Conservation (phyloP, 768 basidiomycete genomes). For the Lactarius indigo region DNA sequence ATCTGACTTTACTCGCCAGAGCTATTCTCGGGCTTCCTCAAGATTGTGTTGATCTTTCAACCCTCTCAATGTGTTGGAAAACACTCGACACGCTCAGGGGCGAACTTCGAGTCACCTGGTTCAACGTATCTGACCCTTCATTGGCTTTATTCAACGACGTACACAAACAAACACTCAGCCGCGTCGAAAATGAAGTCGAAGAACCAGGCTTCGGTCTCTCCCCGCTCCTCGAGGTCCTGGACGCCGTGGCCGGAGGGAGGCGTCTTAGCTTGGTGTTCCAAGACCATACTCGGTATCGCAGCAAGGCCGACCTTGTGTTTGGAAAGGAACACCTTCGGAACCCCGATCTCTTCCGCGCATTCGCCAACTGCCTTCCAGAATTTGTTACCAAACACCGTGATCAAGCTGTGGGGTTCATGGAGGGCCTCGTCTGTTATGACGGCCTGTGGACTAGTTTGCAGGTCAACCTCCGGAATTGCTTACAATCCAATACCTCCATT, state of each 20-base stretch:
- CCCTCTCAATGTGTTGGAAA: slow-evolving; percentile 13
- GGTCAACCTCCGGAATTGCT: background rate
- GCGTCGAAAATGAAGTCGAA: background rate
- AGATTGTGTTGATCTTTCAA: background rate
- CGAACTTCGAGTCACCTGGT: background rate
- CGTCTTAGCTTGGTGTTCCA: background rate
- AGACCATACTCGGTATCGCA: background rate
- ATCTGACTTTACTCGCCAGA: background rate
- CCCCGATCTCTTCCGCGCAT: background rate
- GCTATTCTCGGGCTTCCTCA: background rate
- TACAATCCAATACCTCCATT: background rate
- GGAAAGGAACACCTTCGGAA: slow-evolving; percentile 8
- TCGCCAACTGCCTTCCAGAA: slow-evolving; percentile 7
- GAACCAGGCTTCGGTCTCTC: background rate
- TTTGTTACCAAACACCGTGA: background rate
- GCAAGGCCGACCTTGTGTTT: background rate
- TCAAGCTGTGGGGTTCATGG: background rate
- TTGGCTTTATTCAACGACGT: background rate
- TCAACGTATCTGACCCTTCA: background rate
- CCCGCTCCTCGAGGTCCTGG: background rate
- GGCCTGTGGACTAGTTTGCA: slow-evolving; percentile 6
- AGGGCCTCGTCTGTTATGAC: slow-evolving; percentile 2
- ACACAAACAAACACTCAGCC: background rate
- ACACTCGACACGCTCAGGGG: slow-evolving; percentile 10
- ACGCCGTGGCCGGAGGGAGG: background rate